Evolutionary conservation across 768 basidiomycete genomes (phyloP), one percentile per base, ranked within the genome.

Genomic region (Neoboletus magnificus): DNA sequence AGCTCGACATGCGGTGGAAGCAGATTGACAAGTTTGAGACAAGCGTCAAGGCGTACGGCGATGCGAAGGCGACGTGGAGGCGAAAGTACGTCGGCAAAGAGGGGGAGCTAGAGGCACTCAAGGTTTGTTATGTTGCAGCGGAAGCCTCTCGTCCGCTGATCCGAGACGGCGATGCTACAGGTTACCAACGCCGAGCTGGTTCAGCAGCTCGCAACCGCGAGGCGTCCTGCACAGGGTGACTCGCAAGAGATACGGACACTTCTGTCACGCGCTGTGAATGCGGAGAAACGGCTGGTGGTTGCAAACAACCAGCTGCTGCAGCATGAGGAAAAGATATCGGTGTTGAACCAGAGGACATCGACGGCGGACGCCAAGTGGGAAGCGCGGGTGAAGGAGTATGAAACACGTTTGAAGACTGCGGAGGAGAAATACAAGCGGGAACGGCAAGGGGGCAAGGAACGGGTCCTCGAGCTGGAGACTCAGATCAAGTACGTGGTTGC

Each of bases 391-490:
- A 88, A 86, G 71, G 95, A 98, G 72, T 94, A 95, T 64, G 93
- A 97, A 73, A 68, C 82, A 15, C 75, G 90, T 18, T 66, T 94
- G 58, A 86, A 85, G 69, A 84, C 85, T 0, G 91, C 91, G 0
- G 92, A 93, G 65, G 95, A 98, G 77, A 86, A 85, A 67, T 85
- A 93, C 60, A 98, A 98, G 79, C 79, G 92, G 52, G 94, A 96
- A 76, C 78, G 91, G 56, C 95, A 98, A 65, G 97, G 96, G 4
- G 83, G 87, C 42, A 99, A 98, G 74, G 96, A 98, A 73, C 75
- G 91, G 22, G 76, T 89, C 1, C 62, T 70, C 12, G 89, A 93
- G 71, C 73, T 93, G 55, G 87, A 91, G 71, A 83, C 69, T 51
- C 83, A 81, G 62, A 71, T 91, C 59, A 89, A 84, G 91, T 93